Percentiles rank a stretch among this genome's conserved stretches.
These are phyloP conservation scores for Talaromyces marneffei DNA, from an alignment of 2,329 filamentous ascomycete genomes.

Conservation along the genomic window DNA sequence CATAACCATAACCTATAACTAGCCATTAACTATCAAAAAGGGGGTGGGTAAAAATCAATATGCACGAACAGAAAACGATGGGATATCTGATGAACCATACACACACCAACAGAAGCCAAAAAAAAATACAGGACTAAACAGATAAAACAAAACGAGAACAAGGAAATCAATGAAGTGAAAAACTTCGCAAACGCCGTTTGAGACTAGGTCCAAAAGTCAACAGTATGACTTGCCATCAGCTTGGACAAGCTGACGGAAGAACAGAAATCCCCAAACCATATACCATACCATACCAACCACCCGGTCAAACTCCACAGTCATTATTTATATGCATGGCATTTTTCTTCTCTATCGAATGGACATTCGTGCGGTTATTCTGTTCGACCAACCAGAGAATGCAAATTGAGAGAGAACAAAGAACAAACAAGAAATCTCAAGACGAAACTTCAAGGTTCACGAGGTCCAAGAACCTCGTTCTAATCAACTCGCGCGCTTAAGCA, in stretches of 20 bases:
- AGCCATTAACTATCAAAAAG: background rate
- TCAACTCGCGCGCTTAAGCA: background rate
- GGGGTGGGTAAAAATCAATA: background rate
- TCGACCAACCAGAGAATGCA: background rate
- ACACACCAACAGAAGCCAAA: slow-evolving; percentile 17
- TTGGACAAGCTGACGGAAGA: background rate
- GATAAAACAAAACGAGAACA: slow-evolving; percentile 17
- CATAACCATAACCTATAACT: slow-evolving; percentile 1
- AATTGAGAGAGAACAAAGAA: background rate
- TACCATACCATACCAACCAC: slow-evolving; percentile 1
- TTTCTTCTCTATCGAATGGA: background rate
- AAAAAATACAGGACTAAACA: slow-evolving; percentile 7
- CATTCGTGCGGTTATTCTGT: background rate
- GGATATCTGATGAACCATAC: slow-evolving; percentile 16
- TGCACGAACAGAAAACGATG: slow-evolving; percentile 20
- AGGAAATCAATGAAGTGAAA: background rate
- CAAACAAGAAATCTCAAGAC: background rate
- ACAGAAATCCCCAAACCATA: slow-evolving; percentile 5
- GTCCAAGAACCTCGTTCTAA: background rate
- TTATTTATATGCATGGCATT: slow-evolving; percentile 14
- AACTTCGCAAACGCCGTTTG: slow-evolving; percentile 19
- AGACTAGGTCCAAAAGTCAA: background rate
- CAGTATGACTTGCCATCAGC: background rate
- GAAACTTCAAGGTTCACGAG: background rate
- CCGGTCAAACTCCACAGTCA: slow-evolving; percentile 12